These are phyloP conservation scores for Ceratocystis eucalypticola DNA, from an alignment of 2,329 filamentous ascomycete species.

Conservation along the genomic window DNA sequence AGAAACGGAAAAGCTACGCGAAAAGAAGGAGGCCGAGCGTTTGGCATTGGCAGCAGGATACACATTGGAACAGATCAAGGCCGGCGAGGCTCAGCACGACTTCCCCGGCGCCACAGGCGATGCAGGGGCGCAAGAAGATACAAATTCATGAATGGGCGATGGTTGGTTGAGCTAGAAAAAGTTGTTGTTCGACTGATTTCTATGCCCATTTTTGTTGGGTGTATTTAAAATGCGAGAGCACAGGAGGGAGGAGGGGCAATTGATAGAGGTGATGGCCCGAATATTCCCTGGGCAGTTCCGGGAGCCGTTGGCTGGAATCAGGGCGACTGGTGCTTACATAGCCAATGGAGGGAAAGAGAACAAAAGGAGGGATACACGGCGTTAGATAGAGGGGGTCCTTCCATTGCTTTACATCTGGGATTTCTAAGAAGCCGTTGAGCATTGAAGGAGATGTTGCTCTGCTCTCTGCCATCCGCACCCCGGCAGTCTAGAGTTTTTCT, in stretches of 20 bases:
- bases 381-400: constrained; percentile 3
- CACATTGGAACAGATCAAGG: constrained; percentile 18
- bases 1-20: constrained; percentile 67
- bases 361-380: not conserved
- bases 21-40: constrained; percentile 63
- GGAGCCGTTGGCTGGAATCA: constrained; percentile 2
- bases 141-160: not conserved
- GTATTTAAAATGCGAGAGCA: not conserved
- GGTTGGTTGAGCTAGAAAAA: not conserved
- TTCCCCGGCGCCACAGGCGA: constrained; percentile 19
- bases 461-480: constrained; percentile 1
- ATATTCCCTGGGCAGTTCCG: constrained; percentile 10
- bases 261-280: constrained; percentile 5
- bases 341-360: not conserved
- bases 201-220: not conserved
- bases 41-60: constrained; percentile 19
- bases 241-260: not conserved
- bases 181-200: not conserved
- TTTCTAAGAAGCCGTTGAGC: not conserved
- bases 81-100: constrained; percentile 15
- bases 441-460: not conserved
- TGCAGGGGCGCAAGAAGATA: not conserved
- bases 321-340: constrained; percentile 5
- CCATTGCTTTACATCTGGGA: not conserved
- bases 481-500: not conserved